A percentile compares a stretch with the other conserved stretches of the same genome.
phyloP scores from a whole-genome alignment of 345 rosid species.

The Draba incana region DNA sequence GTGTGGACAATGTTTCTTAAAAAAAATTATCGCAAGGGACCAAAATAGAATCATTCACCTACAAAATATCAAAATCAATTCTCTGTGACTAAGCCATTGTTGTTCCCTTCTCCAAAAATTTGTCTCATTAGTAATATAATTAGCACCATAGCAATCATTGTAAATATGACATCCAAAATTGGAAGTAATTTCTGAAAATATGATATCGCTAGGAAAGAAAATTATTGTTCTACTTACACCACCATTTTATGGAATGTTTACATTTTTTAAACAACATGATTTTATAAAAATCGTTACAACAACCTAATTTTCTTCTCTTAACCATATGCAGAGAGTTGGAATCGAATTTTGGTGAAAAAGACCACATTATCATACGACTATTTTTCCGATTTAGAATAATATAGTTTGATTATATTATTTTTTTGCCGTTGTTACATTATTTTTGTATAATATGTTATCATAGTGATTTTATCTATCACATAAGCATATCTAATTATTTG shows the following conservation, averaged over 20 bases:
- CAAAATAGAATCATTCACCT: neutral
- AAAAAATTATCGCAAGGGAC: neutral
- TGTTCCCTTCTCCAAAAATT: neutral
- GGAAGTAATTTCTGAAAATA: neutral
- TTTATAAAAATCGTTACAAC: no score
- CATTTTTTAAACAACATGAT: neutral
- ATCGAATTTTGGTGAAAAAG: no score
- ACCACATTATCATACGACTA: no score
- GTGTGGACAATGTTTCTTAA: neutral
- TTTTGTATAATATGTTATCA: no score
- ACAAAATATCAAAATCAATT: neutral
- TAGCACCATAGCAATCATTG: neutral
- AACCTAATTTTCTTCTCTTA: no score
- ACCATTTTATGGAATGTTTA: neutral
- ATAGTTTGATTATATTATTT: no score
- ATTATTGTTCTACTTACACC: neutral
- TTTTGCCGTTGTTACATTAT: no score
- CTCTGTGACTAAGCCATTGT: neutral
- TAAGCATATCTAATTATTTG: no score
- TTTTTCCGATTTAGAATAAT: no score
- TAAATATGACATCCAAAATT: neutral
- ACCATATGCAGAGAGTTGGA: no score
- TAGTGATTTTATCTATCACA: no score
- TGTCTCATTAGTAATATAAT: conserved; percentile 3
- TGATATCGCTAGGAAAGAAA: neutral